Percentiles rank a stretch among this genome's conserved stretches.
These are phyloP conservation scores for Wickerhamomyces strasburgensis DNA, from an alignment of 805 yeast species.

Conservation along the genomic window DNA sequence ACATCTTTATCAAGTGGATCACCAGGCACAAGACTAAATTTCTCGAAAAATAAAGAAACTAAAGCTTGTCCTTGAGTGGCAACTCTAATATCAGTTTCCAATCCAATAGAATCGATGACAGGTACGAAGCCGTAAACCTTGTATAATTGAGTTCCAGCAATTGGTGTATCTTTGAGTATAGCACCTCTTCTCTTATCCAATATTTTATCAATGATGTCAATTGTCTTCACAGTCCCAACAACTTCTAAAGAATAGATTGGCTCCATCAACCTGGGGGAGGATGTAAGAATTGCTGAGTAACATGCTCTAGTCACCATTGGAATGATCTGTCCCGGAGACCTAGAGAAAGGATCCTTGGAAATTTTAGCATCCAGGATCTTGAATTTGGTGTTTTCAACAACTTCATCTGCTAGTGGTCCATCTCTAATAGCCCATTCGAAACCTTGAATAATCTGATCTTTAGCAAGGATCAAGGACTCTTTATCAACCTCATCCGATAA, in stretches of 20 bases:
- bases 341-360: conserved; percentile 41
- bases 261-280: conserved; percentile 75
- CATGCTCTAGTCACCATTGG: conserved; percentile 84
- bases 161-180: conserved; percentile 40
- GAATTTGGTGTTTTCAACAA: conserved; percentile 65
- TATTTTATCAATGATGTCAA: conserved; percentile 43
- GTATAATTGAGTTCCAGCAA: conserved; percentile 70
- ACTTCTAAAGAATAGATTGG: conserved; percentile 66
- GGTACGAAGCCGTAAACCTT: conserved; percentile 66
- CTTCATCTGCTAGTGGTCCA: conserved; percentile 92
- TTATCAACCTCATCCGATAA: conserved; percentile 67
- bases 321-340: conserved; percentile 66
- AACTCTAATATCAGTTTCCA: conserved; percentile 79
- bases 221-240: conserved; percentile 46
- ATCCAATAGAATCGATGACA: conserved; percentile 84
- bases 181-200: conserved; percentile 70
- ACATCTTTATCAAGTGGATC: conserved; percentile 75
- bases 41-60: conserved; percentile 58
- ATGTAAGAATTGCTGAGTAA: conserved; percentile 71
- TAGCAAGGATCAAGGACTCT: conserved; percentile 36
- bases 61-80: conserved; percentile 75
- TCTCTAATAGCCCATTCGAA: conserved; percentile 78
- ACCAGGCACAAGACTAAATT: conserved; percentile 84
- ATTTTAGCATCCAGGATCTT: conserved; percentile 58
- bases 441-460: conserved; percentile 63